A percentile compares a stretch with the other conserved stretches of the same genome.
phyloP scores from a whole-genome alignment of 1,139 yeast species.

The Candida dubliniensis region DNA sequence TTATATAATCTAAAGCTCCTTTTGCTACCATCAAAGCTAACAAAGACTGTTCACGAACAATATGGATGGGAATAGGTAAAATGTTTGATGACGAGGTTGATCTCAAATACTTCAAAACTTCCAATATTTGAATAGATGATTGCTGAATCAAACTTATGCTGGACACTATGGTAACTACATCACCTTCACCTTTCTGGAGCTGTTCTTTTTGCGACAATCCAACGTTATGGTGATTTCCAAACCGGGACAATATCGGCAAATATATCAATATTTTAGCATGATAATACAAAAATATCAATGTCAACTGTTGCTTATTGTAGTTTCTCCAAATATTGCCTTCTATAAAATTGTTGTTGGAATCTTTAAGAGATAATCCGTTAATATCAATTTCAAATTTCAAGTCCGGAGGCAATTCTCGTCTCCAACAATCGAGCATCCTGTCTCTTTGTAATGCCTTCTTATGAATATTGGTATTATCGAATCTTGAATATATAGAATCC shows the following conservation, averaged over 20 bases:
- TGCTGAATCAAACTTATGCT: conserved; percentile 69
- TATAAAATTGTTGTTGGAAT: conserved; percentile 28
- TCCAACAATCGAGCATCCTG: conserved; percentile 76
- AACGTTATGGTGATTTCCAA: conserved; percentile 46
- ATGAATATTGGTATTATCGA: conserved; percentile 38
- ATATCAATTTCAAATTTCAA: conserved; percentile 67
- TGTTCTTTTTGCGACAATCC: conserved; percentile 45
- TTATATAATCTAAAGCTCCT: conserved; percentile 78
- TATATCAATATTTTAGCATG: conserved; percentile 80
- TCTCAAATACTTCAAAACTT: conserved; percentile 53
- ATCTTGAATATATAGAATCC: conserved; percentile 60
- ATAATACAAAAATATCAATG: conserved; percentile 67
- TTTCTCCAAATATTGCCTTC: conserved; percentile 25
- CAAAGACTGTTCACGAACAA: conserved; percentile 68
- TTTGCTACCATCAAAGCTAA: conserved; percentile 71
- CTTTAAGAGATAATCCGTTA: conserved; percentile 54
- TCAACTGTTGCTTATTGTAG: conserved; percentile 52
- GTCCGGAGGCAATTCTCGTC: conserved; percentile 63
- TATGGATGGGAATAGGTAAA: conserved; percentile 69
- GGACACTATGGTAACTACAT: conserved; percentile 29
- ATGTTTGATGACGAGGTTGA: conserved; percentile 37
- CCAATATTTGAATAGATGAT: conserved; percentile 65
- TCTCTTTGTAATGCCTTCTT: conserved; percentile 54
- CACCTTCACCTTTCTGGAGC: conserved; percentile 28
- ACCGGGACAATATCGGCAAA: conserved; percentile 64